phyloP scores from a whole-genome alignment of 108 stramenopile species.

The Poteriospumella lacustris region DNA sequence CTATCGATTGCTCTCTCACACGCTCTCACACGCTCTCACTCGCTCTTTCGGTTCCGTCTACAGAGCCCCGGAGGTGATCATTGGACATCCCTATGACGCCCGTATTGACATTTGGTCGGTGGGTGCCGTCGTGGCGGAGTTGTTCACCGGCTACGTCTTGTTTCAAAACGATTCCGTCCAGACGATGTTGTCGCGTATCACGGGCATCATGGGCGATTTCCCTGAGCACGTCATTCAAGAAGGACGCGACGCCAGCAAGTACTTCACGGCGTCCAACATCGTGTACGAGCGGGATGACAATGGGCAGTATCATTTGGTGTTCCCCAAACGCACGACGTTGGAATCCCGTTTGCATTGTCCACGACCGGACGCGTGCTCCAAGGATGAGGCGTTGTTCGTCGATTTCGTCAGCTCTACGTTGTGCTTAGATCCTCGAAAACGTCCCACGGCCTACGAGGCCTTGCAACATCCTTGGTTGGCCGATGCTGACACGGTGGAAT shows the following conservation, averaged over 20 bases:
- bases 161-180: slow-evolving; percentile 84
- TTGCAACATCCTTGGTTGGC: slow-evolving; percentile 75
- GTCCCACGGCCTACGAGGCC: slow-evolving; percentile 71
- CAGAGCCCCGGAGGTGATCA: slow-evolving; percentile 94
- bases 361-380: slow-evolving; percentile 35
- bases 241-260: slow-evolving; percentile 70
- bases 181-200: slow-evolving; percentile 87
- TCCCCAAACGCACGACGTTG: slow-evolving; percentile 30
- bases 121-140: slow-evolving; percentile 89
- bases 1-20: neutral
- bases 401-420: slow-evolving; percentile 71
- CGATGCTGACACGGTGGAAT: neutral
- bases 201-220: slow-evolving; percentile 82
- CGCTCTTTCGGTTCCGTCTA: too few relatives aligned
- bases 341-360: slow-evolving; percentile 38
- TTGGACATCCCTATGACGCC: slow-evolving; percentile 80
- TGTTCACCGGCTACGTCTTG: slow-evolving; percentile 83
- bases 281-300: slow-evolving; percentile 69
- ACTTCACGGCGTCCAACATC: slow-evolving; percentile 77
- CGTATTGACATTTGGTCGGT: slow-evolving; percentile 81
- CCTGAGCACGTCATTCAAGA: slow-evolving; percentile 74
- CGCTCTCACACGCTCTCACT: too few relatives aligned
- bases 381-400: slow-evolving; percentile 59
- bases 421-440: slow-evolving; percentile 68
- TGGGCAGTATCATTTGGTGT: neutral